Evolutionary conservation across 306 rosid species (phyloP).

Genomic region (Cucurbita argyrosperma): DNA sequence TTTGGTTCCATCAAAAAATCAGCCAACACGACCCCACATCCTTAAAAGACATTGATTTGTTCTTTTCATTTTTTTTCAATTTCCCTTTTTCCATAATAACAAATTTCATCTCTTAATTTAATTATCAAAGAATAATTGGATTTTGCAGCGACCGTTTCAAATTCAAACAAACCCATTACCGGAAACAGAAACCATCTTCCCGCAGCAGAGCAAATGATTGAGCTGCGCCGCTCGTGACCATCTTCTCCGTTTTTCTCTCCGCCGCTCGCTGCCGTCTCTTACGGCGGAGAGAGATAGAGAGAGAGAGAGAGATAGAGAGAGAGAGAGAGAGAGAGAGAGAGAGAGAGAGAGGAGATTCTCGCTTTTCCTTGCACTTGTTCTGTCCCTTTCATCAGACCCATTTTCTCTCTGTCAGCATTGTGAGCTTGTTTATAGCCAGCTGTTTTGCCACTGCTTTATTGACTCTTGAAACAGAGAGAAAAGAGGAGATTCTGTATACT

Average conservation of each 20-base stretch:
- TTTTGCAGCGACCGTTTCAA: neutral
- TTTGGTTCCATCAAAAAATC: neutral
- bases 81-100: no score
- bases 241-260: neutral
- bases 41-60: conserved; percentile 4
- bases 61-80: neutral
- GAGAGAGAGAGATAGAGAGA: no score
- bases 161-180: neutral
- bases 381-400: neutral
- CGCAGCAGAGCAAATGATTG: neutral
- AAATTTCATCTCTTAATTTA: neutral
- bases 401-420: neutral
- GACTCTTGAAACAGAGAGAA: conserved; percentile 6
- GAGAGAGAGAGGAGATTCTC: neutral
- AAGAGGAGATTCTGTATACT: neutral
- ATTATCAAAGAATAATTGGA: neutral
- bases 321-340: no score
- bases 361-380: neutral
- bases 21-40: neutral
- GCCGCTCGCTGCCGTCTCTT: neutral
- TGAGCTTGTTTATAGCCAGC: conserved; percentile 53
- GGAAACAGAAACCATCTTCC: neutral
- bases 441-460: conserved; percentile 8
- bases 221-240: conserved; percentile 10
- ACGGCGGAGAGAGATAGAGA: neutral